These are phyloP conservation scores for Arthromyces matolae DNA, from an alignment of 768 basidiomycete genomes.

Conservation along the genomic window DNA sequence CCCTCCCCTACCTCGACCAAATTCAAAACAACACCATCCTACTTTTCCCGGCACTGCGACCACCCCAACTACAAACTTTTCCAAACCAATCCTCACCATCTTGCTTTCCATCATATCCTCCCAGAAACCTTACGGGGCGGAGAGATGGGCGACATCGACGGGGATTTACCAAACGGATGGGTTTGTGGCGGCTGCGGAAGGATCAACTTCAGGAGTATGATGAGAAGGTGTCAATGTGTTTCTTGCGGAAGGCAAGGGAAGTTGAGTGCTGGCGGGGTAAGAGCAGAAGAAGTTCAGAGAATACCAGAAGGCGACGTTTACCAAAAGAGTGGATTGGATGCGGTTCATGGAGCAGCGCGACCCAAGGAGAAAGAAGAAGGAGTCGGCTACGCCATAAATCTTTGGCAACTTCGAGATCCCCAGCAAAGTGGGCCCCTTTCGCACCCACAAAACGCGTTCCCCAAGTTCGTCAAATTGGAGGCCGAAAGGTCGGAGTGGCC, in stretches of 20 bases:
- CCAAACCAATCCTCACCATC: not conserved
- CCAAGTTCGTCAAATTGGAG: constrained; percentile 11
- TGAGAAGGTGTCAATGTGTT: constrained; percentile 46
- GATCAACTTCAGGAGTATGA: constrained; percentile 41
- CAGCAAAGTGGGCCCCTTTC: constrained; percentile 29
- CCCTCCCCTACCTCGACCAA: not conserved
- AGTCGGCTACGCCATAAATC: constrained; percentile 22
- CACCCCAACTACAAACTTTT: constrained; percentile 19
- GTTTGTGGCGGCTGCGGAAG: constrained; percentile 45
- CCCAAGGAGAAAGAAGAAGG: not conserved
- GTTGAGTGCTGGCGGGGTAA: not conserved
- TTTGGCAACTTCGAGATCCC: constrained; percentile 32
- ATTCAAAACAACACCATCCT: constrained; percentile 13
- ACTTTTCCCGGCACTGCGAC: constrained; percentile 9
- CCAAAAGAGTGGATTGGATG: no score
- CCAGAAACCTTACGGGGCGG: constrained; percentile 26
- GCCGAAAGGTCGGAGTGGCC: constrained; percentile 19
- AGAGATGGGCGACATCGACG: constrained; percentile 25
- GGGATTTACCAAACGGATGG: constrained; percentile 44
- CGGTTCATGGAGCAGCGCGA: not conserved
- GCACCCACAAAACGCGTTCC: constrained; percentile 29
- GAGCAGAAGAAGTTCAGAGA: not conserved
- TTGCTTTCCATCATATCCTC: constrained; percentile 12
- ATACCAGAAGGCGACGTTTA: no score
- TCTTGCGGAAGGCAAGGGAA: constrained; percentile 12